These are phyloP conservation scores for Phytophthora litchii DNA, from an alignment of 352 stramenopile species.

Conservation along the genomic window DNA sequence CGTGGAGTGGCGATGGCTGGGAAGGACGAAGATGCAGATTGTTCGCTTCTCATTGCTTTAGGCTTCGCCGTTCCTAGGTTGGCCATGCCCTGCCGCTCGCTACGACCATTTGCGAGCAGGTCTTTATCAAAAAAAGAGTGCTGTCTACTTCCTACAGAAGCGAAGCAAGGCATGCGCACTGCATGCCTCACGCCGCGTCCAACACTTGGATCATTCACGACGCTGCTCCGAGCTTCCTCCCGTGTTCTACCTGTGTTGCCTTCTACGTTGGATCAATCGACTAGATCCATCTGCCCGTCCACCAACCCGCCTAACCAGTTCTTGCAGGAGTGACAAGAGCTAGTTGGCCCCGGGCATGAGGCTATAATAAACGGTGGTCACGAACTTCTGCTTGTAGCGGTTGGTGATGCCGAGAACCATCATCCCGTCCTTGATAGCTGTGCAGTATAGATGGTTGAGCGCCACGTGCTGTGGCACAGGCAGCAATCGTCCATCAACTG, in stretches of 20 bases:
- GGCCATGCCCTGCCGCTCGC: slow-evolving; percentile 32
- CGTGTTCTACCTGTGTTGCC: slow-evolving; percentile 25
- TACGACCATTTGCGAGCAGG: slow-evolving; percentile 28
- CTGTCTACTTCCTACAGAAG: slow-evolving; percentile 45
- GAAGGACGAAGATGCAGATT: slow-evolving; percentile 29
- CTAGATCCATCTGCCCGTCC: slow-evolving; percentile 5
- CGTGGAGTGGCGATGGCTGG: slow-evolving; percentile 16
- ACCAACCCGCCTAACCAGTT: slow-evolving; percentile 12
- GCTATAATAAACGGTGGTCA: slow-evolving; percentile 98
- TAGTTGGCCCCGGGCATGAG: slow-evolving; percentile 89
- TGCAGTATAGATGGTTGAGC: slow-evolving; percentile 99
- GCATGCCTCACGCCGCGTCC: slow-evolving; percentile 37
- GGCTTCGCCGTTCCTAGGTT: slow-evolving; percentile 41
- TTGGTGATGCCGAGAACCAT: slow-evolving; percentile 99
- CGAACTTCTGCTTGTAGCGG: slow-evolving; percentile 97
- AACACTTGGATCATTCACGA: slow-evolving; percentile 51
- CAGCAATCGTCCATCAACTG: slow-evolving; percentile 94
- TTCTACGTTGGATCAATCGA: slow-evolving; percentile 13
- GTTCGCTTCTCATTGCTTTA: slow-evolving; percentile 43
- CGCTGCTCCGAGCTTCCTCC: slow-evolving; percentile 31
- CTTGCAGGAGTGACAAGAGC: slow-evolving; percentile 19
- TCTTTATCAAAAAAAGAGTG: slow-evolving; percentile 33
- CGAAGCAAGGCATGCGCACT: slow-evolving; percentile 33
- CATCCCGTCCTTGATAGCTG: slow-evolving; percentile 98
- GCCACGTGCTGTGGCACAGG: slow-evolving; percentile 98